Conservation (phyloP, 23 red algal genomes). For the Gracilaria domingensis region DNA sequence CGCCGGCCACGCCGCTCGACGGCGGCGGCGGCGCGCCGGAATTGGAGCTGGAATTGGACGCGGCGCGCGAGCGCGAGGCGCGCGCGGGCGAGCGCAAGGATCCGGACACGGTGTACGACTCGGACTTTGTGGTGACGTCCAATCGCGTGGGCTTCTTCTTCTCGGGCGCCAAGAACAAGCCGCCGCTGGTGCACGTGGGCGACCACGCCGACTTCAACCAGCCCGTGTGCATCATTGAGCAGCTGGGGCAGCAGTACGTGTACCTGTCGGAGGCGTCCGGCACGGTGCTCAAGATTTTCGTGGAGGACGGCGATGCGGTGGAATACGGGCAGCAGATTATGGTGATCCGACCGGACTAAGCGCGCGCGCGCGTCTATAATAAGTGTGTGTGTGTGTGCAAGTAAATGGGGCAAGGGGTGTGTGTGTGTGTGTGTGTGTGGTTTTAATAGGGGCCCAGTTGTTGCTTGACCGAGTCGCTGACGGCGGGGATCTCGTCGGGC, state of each 20-base stretch:
- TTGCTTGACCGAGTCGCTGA: slow-evolving; percentile 79
- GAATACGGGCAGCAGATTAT: slow-evolving; percentile 89
- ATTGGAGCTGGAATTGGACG: neutral
- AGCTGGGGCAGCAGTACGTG: slow-evolving; percentile 90
- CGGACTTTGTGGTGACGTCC: slow-evolving; percentile 82
- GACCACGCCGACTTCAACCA: slow-evolving; percentile 84
- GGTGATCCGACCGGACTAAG: slow-evolving; percentile 87
- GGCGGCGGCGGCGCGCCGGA: slow-evolving; percentile 1
- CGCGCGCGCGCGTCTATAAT: no score
- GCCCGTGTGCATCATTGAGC: slow-evolving; percentile 94
- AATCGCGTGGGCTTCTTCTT: slow-evolving; percentile 91
- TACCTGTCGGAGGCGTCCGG: slow-evolving; percentile 91
- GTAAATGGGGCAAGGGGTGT: neutral
- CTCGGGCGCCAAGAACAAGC: slow-evolving; percentile 81
- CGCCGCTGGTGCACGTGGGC: slow-evolving; percentile 85
- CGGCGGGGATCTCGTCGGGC: slow-evolving; percentile 87
- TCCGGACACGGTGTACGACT: slow-evolving; percentile 41
- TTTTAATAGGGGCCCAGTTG: slow-evolving; percentile 83
- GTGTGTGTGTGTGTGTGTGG: neutral
- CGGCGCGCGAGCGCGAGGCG: neutral
- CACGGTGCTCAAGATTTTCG: slow-evolving; percentile 83
- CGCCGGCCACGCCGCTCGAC: neutral
- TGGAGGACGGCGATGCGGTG: slow-evolving; percentile 92
- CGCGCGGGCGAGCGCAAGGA: slow-evolving; percentile 53
- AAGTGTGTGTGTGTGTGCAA: neutral